These are phyloP conservation scores for Cairneyella variabilis DNA, from an alignment of 495 filamentous ascomycete species.

Conservation along the genomic window DNA sequence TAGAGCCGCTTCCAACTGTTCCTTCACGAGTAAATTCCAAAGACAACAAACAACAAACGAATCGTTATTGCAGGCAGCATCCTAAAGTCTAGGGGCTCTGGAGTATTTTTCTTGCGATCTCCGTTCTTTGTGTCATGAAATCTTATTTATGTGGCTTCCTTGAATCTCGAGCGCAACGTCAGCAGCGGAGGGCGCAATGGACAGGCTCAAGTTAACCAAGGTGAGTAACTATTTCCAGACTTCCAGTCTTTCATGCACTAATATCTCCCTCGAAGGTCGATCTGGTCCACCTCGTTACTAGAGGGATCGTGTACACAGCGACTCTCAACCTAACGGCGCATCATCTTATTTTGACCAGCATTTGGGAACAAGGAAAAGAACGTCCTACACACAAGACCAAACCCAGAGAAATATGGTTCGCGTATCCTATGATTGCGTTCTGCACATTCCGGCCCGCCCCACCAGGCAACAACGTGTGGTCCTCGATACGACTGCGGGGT, in stretches of 20 bases:
- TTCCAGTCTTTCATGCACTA: conserved; percentile 2
- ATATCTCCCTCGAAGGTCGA: conserved; percentile 29
- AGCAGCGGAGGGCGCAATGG: conserved; percentile 15
- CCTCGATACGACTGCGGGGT: conserved; percentile 83
- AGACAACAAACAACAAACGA: neutral
- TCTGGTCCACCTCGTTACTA: conserved; percentile 39
- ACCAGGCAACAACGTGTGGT: conserved; percentile 63
- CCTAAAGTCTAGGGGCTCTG: neutral
- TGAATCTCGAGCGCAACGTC: conserved; percentile 9
- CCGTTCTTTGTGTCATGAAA: conserved; percentile 19
- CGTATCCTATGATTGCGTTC: conserved; percentile 83
- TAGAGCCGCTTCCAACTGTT: too few relatives aligned
- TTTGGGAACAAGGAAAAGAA: neutral
- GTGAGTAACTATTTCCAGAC: conserved; percentile 3
- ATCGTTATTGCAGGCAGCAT: neutral
- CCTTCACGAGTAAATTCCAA: conserved; percentile 4
- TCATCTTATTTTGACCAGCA: conserved; percentile 36
- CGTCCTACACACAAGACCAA: neutral
- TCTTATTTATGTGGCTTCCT: neutral
- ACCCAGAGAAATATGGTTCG: conserved; percentile 83
- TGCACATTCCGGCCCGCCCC: conserved; percentile 70
- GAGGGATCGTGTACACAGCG: conserved; percentile 37
- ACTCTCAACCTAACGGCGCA: conserved; percentile 42
- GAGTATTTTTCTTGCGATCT: neutral
- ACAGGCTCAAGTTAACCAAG: conserved; percentile 24